Evolutionary conservation across 495 filamentous ascomycete genomes (phyloP).

Genomic region (Apodospora peruviana): DNA sequence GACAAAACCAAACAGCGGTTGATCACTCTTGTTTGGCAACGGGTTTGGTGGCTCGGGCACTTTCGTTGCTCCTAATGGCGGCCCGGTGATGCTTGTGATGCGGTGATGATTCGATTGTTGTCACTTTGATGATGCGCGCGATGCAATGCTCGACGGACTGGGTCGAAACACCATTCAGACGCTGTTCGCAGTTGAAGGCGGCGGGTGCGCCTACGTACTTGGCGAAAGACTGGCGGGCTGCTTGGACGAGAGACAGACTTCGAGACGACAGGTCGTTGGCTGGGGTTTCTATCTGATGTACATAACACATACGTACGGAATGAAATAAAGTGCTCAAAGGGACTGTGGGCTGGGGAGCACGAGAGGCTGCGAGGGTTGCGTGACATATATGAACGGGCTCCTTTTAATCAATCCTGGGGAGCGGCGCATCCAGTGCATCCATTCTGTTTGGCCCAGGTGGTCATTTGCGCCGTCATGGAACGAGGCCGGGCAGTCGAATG

Average conservation of each 20-base stretch:
- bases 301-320: too few species aligned
- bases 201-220: neutral
- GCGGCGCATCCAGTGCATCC: conserved; percentile 4
- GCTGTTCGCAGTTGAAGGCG: neutral
- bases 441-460: conserved; percentile 9
- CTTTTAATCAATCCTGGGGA: conserved; percentile 11
- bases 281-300: too few species aligned
- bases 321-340: conserved; percentile 13
- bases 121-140: conserved; percentile 20
- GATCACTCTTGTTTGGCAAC: conserved; percentile 18
- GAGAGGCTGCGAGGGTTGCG: conserved; percentile 14
- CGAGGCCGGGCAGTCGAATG: conserved; percentile 19
- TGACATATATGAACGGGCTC: conserved; percentile 19
- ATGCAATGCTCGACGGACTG: conserved; percentile 24
- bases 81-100: neutral
- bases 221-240: too few species aligned
- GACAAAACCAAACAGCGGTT: conserved; percentile 24
- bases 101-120: neutral
- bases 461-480: conserved; percentile 6
- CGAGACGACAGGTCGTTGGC: too few species aligned
- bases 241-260: too few species aligned
- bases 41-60: neutral
- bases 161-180: conserved; percentile 15
- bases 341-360: neutral
- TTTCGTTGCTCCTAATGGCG: too few species aligned